Evolutionary conservation across 2,329 filamentous ascomycete species (phyloP), one percentile per base, ranked within the genome.

Genomic region (Exophiala viscosa): DNA sequence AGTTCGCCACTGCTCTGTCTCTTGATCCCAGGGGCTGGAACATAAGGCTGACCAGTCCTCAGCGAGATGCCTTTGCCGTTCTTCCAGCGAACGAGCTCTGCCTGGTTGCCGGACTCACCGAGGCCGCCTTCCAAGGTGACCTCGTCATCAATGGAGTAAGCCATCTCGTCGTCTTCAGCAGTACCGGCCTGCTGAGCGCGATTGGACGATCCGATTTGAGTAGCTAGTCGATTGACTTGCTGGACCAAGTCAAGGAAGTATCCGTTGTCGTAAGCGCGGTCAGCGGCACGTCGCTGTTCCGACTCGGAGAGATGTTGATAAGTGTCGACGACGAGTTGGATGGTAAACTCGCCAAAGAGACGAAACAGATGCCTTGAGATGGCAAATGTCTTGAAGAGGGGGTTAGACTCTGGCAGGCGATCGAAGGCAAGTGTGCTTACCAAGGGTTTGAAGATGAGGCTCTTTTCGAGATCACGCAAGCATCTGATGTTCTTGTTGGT

Each of bases 201-300:
- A 66, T 89, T 85, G 60, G 85, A 82, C 62, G 85, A 84, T 59
- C 86, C 85, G 65, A 96, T 84, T 69, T 93, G 88, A 65, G 85
- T 82, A 56, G 90, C 91, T 82, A 96, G 95, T 69, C 89, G 83
- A 69, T 85, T 83, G 64, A 96, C 90, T 81, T 96, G 91, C 70
- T 95, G 89, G 70, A 95, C 86, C 57, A 97, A 84, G 76, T 97
- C 92, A 74, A 96, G 86, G 70, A 96, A 96, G 74, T 97, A 97
- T 68, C 89, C 89, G 80, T 88, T 90, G 79, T 86, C 93, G 78
- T 96, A 97, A 62, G 90, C 90, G 65, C 87, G 85, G 72, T 97
- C 92, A 72, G 83, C 78, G 55, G 88, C 87, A 69, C 89, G 84
- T 62, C 86, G 85, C 74, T 92, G 88, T 70, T 97, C 91, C 69